Evolutionary conservation across 1,139 yeast species (phyloP).

Genomic region (Arxiozyma slooffiae): DNA sequence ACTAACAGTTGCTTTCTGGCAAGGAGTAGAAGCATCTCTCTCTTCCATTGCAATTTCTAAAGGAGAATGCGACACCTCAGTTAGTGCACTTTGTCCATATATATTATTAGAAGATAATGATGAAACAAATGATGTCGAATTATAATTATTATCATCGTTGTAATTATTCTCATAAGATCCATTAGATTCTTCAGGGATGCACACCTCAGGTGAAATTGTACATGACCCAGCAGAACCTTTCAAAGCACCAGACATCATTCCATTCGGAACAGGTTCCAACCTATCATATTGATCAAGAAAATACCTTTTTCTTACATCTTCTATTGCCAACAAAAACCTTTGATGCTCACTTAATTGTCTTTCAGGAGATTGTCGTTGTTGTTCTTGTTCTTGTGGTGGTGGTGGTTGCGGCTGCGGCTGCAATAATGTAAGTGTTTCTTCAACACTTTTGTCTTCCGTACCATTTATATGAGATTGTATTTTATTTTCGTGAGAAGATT

Average conservation of each 20-base stretch:
- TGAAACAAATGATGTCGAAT: not conserved
- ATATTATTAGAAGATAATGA: not conserved
- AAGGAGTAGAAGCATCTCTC: not conserved
- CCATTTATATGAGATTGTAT: too few species aligned
- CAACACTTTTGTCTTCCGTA: too few species aligned
- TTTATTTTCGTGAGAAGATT: too few species aligned
- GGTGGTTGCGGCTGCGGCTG: constrained; percentile 1
- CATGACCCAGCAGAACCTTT: constrained; percentile 18
- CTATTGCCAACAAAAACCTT: constrained; percentile 29
- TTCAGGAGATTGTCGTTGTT: too few species aligned
- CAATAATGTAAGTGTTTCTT: too few species aligned
- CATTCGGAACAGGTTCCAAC: not conserved
- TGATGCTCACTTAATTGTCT: constrained; percentile 23
- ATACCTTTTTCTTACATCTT: constrained; percentile 28
- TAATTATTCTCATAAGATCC: not conserved
- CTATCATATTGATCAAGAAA: constrained; percentile 13
- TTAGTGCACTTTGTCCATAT: not conserved
- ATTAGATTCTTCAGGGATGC: not conserved
- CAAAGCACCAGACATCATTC: not conserved
- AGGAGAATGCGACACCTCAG: not conserved
- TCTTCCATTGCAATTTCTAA: not conserved
- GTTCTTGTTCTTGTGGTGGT: constrained; percentile 2
- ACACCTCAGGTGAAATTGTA: constrained; percentile 15
- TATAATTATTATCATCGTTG: not conserved
- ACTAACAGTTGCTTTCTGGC: not conserved